Percentiles rank a stretch among this genome's conserved stretches.
These are phyloP conservation scores for Castanospermum australe DNA, from an alignment of 306 rosid species.

Conservation along the genomic window DNA sequence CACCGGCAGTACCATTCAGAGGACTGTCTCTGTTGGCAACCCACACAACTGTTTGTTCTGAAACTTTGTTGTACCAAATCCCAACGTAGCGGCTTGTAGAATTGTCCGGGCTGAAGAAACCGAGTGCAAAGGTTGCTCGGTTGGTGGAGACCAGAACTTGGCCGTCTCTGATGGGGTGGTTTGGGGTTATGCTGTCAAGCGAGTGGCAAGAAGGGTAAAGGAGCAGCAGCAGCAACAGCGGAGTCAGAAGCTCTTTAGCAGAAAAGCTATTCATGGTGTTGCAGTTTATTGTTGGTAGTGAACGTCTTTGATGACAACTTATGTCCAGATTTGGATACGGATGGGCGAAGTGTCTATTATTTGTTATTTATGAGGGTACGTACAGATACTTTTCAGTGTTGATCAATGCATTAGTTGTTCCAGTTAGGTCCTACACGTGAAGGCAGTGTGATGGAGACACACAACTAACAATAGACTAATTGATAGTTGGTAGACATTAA, in stretches of 20 bases:
- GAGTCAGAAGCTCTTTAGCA: neutral
- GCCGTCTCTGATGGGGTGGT: conserved; percentile 47
- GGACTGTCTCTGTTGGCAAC: conserved; percentile 60
- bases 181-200: conserved; percentile 35
- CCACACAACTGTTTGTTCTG: conserved; percentile 57
- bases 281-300: neutral
- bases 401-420: neutral
- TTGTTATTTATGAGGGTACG: neutral
- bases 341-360: neutral
- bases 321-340: neutral
- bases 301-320: neutral
- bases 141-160: conserved; percentile 45
- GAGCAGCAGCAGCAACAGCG: neutral
- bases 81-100: conserved; percentile 51
- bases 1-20: conserved; percentile 21
- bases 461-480: conserved; percentile 1
- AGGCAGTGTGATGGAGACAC: conserved; percentile 19
- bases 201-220: conserved; percentile 17
- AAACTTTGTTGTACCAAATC: conserved; percentile 57
- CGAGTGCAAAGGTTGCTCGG: conserved; percentile 50
- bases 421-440: neutral
- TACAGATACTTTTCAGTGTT: neutral
- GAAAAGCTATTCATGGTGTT: conserved; percentile 15
- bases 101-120: conserved; percentile 57
- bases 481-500: conserved; percentile 13